Evolutionary conservation across 2,329 filamentous ascomycete genomes (phyloP), one percentile per base, ranked within the genome.

Genomic region (Calonectria multiphialidica): DNA sequence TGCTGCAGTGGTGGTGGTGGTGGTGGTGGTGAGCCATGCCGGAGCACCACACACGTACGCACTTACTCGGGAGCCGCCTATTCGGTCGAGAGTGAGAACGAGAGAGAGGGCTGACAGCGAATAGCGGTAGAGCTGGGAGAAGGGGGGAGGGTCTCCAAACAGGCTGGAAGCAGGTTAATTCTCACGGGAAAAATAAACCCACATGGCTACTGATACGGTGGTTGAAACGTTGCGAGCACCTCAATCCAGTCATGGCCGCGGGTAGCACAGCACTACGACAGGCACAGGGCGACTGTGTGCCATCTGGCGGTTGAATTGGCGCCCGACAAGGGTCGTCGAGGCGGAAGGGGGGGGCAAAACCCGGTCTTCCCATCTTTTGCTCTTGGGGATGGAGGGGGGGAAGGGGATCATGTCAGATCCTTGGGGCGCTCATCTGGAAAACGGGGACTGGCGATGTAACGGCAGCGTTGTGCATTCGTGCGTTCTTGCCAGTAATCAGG

Each of bases 361-460:
- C 10, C 23, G 15, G 23, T 10, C 45, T 16, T 28, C 45, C 45
- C 25, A 4, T 15, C 16, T 49, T 28, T 25, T 25, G 21, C 71
- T 66, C 61, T 57, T 70, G 12, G 15, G 53, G 37, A 55, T n/a
- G n/a, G n/a, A n/a, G n/a, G 40, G 28, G 30, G 47, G 44, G 30
- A 62, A 50, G 25, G 28, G 44, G 25, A 61, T 40, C 23, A 40
- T 69, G 59, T 62, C 42, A 74, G 74, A 55, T 55, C 50, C 50
- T 30, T 55, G 50, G 30, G 50, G 30, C 50, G 50, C 50, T 55
- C 50, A 37, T 55, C 30, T 55, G 30, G 50, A 30, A 30, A 55
- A 55, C 50, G 50, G 50, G 30, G n/a, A 35, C 50, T 55, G 50
- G 50, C 50, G 50, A 55, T 55, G 50, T 55, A 55, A 55, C 50